Percentiles rank a stretch among this genome's conserved stretches.
phyloP scores from a whole-genome alignment of 2,329 filamentous ascomycete species.

The Penicillium crustosum region DNA sequence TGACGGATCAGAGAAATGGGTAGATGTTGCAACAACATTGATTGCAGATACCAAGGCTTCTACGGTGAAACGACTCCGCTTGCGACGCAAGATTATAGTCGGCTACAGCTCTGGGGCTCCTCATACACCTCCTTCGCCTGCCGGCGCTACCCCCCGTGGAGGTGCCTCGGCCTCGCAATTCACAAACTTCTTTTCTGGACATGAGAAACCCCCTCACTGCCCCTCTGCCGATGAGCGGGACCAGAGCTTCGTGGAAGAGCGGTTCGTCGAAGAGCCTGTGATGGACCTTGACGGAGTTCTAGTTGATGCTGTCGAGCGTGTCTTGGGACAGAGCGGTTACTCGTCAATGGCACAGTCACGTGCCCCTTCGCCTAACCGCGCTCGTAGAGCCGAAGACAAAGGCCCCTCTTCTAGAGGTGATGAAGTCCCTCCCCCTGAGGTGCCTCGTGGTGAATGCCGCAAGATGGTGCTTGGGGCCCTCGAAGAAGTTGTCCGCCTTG shows the following conservation, averaged over 20 bases:
- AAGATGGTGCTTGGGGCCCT: constrained; percentile 57
- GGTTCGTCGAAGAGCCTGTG: constrained; percentile 55
- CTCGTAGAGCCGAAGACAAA: constrained; percentile 35
- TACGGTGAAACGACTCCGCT: constrained; percentile 56
- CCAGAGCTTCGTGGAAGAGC: constrained; percentile 46
- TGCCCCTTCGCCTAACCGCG: constrained; percentile 42
- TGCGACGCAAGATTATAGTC: constrained; percentile 49
- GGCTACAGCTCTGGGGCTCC: constrained; percentile 20
- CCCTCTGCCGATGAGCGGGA: constrained; percentile 22
- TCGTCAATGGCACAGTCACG: constrained; percentile 45
- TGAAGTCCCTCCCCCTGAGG: constrained; percentile 41
- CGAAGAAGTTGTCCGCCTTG: constrained; percentile 56
- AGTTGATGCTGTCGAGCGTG: constrained; percentile 58
- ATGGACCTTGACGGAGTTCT: constrained; percentile 60
- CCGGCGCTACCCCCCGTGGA: constrained; percentile 27
- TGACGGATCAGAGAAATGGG: constrained; percentile 49
- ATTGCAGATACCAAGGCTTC: constrained; percentile 57
- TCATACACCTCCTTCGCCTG: constrained; percentile 24
- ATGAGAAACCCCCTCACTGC: constrained; percentile 25
- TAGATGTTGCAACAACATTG: constrained; percentile 58
- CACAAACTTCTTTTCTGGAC: constrained; percentile 30
- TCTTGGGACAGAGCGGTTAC: constrained; percentile 48
- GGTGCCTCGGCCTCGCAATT: constrained; percentile 28
- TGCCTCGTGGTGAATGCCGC: constrained; percentile 54
- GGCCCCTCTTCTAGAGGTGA: constrained; percentile 20